Conservation (phyloP, 2,329 filamentous ascomycete genomes). For the Pseudomassariella vexata region DNA sequence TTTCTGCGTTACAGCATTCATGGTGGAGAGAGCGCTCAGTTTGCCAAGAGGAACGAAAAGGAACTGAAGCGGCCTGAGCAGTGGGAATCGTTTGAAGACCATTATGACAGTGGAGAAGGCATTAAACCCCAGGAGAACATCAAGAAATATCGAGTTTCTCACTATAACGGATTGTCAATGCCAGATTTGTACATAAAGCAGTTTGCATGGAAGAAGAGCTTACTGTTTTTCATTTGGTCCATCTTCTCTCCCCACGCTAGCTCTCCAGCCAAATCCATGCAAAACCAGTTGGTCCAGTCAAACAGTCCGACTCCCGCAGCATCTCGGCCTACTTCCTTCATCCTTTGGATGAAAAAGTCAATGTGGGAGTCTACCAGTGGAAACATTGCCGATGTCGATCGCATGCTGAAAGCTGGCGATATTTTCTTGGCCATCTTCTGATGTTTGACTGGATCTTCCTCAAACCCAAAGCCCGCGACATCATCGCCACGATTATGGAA, state of each 20-base stretch:
- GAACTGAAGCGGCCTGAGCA: constrained; percentile 10
- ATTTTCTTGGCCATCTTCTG: constrained; percentile 14
- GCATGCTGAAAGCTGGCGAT: constrained; percentile 16
- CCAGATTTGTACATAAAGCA: not conserved
- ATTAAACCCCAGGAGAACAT: constrained; percentile 6
- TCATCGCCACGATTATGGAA: constrained; percentile 14
- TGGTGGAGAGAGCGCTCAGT: constrained; percentile 1
- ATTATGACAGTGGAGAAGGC: constrained; percentile 7
- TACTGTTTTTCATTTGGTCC: constrained; percentile 12
- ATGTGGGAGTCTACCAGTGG: constrained; percentile 13
- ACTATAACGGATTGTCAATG: constrained; percentile 1
- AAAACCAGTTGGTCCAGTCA: constrained; percentile 14
- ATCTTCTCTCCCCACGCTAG: constrained; percentile 13
- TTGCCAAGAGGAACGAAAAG: constrained; percentile 9
- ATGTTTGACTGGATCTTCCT: constrained; percentile 14
- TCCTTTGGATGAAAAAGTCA: constrained; percentile 12
- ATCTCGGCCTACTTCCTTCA: constrained; percentile 7
- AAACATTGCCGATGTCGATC: constrained; percentile 10
- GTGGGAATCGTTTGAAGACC: constrained; percentile 8
- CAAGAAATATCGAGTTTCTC: constrained; percentile 6
- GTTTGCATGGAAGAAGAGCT: not conserved
- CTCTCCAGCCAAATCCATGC: constrained; percentile 14
- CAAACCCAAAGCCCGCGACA: constrained; percentile 14
- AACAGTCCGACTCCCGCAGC: constrained; percentile 8
- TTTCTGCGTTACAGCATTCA: constrained; percentile 8